Evolutionary conservation across 306 rosid species (phyloP), one percentile per base, ranked within the genome.

Genomic region (Fragaria vesca): DNA sequence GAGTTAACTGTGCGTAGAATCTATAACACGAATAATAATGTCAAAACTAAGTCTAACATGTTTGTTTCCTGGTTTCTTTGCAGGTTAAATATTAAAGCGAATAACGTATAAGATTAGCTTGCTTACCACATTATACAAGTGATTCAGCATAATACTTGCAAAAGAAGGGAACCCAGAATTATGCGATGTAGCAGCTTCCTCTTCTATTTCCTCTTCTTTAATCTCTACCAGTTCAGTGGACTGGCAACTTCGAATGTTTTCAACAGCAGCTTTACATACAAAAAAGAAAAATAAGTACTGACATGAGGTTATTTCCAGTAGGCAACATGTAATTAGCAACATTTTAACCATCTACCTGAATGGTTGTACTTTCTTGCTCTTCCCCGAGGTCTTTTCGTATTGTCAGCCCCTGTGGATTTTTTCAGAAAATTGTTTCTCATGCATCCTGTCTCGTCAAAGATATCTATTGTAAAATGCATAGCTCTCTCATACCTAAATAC

Each of bases 401-500:
- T 54, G 50, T 61, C 24, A 18, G 80, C 34, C 5, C 36, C 10
- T 4, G 66, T 60, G 45, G 67, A 48, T 32, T 66, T 32, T n/a
- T 66, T 4, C 17, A 46, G 20, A 20, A 12, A 30, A 34, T 45
- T 5, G 3, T 12, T 32, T 71, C 54, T 47, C 57, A 24, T 71
- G 3, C 46, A 61, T 15, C 34, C 67, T 16, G 30, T 60, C 13
- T n/a, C 36, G 43, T 36, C 46, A 50, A 72, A 72, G 42, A 79
- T 62, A 7, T 50, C 32, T 12, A 79, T 16, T 5, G 30, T 61
- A 65, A 79, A 79, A 50, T 60, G 51, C 55, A 70, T 30, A 0
- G 36, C 52, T 58, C 65, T 47, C 10, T 81, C 70, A 21, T 81
- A 75, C 16, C 20, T 34, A 32, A 81, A 46, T 24, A 36, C 12